Evolutionary conservation across 1,284 basidiomycete species (phyloP).

Genomic region (Tranzscheliella williamsii): DNA sequence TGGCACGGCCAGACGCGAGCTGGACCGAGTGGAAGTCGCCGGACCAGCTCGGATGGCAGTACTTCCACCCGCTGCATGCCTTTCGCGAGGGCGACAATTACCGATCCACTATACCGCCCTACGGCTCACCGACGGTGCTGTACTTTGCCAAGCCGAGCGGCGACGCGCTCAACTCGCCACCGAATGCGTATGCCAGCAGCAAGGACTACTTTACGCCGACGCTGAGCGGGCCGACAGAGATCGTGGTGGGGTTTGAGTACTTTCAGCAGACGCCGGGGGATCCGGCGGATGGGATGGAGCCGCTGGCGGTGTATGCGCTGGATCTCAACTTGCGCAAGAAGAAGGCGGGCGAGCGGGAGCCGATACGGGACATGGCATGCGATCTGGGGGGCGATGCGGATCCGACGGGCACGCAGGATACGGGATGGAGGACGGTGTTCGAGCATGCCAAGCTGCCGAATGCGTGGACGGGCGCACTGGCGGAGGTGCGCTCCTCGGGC

Average conservation of each 20-base stretch:
- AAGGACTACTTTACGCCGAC: slow-evolving; percentile 39
- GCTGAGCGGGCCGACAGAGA: slow-evolving; percentile 32
- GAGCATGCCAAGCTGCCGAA: slow-evolving; percentile 49
- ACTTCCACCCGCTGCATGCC: slow-evolving; percentile 47
- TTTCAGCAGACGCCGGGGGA: slow-evolving; percentile 49
- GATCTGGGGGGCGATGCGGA: slow-evolving; percentile 32
- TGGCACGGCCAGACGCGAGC: slow-evolving; percentile 33
- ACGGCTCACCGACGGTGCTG: slow-evolving; percentile 38
- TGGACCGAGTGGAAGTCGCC: slow-evolving; percentile 42
- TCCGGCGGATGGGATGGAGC: slow-evolving; percentile 48
- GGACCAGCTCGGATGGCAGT: slow-evolving; percentile 42
- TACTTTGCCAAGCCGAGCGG: slow-evolving; percentile 38
- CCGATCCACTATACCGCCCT: slow-evolving; percentile 28
- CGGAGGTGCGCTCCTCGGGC: neutral
- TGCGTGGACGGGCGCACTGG: slow-evolving; percentile 7
- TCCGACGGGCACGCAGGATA: slow-evolving; percentile 9
- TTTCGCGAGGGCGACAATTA: slow-evolving; percentile 39
- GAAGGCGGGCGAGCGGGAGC: slow-evolving; percentile 10
- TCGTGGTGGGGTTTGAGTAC: slow-evolving; percentile 42
- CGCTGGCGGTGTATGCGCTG: slow-evolving; percentile 39
- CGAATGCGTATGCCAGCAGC: slow-evolving; percentile 36
- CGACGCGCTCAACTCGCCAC: slow-evolving; percentile 27
- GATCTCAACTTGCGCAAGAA: slow-evolving; percentile 39
- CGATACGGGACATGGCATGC: slow-evolving; percentile 28
- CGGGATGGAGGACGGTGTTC: slow-evolving; percentile 32